Conservation (phyloP, 139 green algal species). For the Coccomyxa sp. region DNA sequence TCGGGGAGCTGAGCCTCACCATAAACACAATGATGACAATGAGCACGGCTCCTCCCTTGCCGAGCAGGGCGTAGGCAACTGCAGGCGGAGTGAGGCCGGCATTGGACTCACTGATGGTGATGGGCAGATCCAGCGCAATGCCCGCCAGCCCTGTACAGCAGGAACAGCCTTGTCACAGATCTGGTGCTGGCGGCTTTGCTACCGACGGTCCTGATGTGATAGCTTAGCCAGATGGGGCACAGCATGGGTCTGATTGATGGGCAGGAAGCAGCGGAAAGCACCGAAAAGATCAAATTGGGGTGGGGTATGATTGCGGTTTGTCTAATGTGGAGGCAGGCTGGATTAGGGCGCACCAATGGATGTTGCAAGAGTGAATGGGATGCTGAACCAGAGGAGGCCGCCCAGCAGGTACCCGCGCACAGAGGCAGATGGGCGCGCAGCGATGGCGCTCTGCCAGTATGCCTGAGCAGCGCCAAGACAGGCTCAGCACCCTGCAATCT, state of each 20-base stretch:
- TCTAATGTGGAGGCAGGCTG: no score
- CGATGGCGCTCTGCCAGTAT: constrained; percentile 75
- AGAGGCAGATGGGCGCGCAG: constrained; percentile 73
- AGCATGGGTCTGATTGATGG: no score
- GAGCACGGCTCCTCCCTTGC: constrained; percentile 73
- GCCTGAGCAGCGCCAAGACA: not conserved
- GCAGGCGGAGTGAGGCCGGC: constrained; percentile 82
- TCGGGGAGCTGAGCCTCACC: no score
- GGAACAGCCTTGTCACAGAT: no score
- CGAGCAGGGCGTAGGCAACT: constrained; percentile 72
- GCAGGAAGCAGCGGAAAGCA: no score
- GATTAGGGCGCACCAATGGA: no score
- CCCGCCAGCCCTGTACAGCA: constrained; percentile 79
- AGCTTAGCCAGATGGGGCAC: no score
- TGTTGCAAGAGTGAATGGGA: constrained; percentile 93
- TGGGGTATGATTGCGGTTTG: no score
- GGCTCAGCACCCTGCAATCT: no score
- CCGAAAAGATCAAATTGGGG: no score
- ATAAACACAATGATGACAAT: constrained; percentile 83
- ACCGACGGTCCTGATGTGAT: no score
- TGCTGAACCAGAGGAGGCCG: constrained; percentile 88
- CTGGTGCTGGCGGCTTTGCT: no score
- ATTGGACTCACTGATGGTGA: constrained; percentile 63
- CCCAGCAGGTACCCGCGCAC: constrained; percentile 81
- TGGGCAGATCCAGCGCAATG: constrained; percentile 80